These are phyloP conservation scores for Trichoderma oligosporum DNA, from an alignment of 2,329 filamentous ascomycete species.

Conservation along the genomic window DNA sequence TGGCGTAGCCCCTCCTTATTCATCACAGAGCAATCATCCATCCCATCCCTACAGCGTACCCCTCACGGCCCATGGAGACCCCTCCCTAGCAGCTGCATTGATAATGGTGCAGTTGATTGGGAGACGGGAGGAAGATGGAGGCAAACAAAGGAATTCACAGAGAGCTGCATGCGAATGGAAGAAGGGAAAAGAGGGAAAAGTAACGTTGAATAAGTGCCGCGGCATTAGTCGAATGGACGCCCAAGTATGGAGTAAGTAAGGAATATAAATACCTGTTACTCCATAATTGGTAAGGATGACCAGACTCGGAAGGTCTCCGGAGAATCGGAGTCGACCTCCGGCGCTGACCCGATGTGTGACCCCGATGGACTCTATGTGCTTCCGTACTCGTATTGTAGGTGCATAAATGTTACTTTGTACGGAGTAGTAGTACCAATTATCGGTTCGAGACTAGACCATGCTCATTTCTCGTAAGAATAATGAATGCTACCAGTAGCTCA, in stretches of 20 bases:
- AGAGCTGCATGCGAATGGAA: background rate
- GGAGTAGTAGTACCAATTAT: background rate
- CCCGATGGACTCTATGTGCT: background rate
- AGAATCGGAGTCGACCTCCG: constrained; percentile 4
- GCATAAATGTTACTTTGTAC: background rate
- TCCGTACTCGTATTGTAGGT: background rate
- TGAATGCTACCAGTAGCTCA: background rate
- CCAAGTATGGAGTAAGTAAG: background rate
- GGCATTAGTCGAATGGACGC: background rate
- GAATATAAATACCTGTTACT: background rate
- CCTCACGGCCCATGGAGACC: constrained; percentile 13
- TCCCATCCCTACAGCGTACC: constrained; percentile 6
- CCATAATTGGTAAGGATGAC: too few relatives aligned
- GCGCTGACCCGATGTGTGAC: constrained; percentile 7
- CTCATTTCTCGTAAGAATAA: background rate
- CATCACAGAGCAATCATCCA: constrained; percentile 7
- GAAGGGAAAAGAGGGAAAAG: background rate
- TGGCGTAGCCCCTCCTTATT: constrained; percentile 14
- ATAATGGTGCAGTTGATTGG: constrained; percentile 2
- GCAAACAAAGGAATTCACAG: background rate
- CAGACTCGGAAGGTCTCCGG: constrained; percentile 14
- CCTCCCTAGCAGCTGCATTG: constrained; percentile 9
- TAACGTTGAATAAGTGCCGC: background rate
- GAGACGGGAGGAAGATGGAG: background rate
- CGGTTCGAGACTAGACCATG: background rate